Percentiles rank a stretch among this genome's conserved stretches.
Conservation (phyloP, 768 basidiomycete genomes). For the Paxillus involutus region DNA sequence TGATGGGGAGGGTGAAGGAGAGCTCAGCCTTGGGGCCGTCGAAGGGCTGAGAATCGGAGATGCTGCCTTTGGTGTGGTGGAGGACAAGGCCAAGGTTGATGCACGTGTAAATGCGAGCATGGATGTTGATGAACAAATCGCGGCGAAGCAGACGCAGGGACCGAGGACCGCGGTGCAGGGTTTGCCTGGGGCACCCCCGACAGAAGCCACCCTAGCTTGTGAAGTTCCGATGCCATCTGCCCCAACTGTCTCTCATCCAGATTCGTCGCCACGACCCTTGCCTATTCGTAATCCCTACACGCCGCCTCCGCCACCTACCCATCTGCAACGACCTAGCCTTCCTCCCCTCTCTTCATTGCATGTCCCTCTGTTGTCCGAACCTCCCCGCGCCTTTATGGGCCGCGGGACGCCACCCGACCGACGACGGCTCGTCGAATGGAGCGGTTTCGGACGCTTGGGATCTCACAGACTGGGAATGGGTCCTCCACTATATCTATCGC, state of each 20-base stretch:
- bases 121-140: neutral
- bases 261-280: conserved; percentile 2
- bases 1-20: conserved; percentile 13
- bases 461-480: conserved; percentile 16
- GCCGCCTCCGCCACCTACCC: conserved; percentile 4
- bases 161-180: neutral
- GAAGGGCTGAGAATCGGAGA: conserved; percentile 12
- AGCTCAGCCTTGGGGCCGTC: conserved; percentile 15
- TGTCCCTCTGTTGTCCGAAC: conserved; percentile 32
- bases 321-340: conserved; percentile 8
- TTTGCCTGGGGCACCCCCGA: neutral
- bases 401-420: conserved; percentile 33
- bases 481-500: conserved; percentile 25
- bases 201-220: neutral
- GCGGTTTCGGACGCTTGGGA: conserved; percentile 17
- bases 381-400: conserved; percentile 34
- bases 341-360: conserved; percentile 30
- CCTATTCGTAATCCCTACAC: conserved; percentile 5
- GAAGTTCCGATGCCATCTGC: neutral
- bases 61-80: neutral
- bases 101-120: neutral
- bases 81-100: neutral
- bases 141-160: neutral
- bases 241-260: neutral
- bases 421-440: conserved; percentile 30